phyloP scores from a whole-genome alignment of 208 protist species.

The Lotmaria passim region DNA sequence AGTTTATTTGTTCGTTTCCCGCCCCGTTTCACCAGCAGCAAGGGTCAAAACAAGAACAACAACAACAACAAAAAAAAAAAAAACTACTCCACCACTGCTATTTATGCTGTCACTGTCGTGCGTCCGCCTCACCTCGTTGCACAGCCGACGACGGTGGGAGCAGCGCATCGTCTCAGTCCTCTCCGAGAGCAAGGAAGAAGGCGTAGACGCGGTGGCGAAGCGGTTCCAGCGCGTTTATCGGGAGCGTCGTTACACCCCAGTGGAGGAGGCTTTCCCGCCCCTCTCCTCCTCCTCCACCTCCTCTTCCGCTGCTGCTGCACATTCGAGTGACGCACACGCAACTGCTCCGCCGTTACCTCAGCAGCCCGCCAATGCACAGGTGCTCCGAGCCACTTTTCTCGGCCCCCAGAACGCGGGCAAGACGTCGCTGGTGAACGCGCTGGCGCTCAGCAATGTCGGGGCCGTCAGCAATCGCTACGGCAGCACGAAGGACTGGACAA shows the following conservation, averaged over 20 bases:
- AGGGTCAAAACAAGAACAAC: neutral
- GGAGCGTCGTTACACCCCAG: constrained; percentile 80
- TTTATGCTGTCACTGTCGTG: constrained; percentile 29
- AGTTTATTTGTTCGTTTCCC: too few relatives aligned
- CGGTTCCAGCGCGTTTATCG: constrained; percentile 88
- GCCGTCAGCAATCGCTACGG: constrained; percentile 85
- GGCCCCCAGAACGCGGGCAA: constrained; percentile 90
- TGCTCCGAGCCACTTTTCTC: constrained; percentile 69
- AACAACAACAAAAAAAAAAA: neutral
- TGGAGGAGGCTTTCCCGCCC: constrained; percentile 84
- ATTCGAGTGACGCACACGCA: too few relatives aligned
- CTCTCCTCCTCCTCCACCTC: constrained; percentile 30
- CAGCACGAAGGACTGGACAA: constrained; percentile 82
- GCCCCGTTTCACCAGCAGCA: too few relatives aligned
- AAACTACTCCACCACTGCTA: neutral
- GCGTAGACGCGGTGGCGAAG: constrained; percentile 65
- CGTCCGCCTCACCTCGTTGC: constrained; percentile 40
- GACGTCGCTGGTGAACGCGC: constrained; percentile 88
- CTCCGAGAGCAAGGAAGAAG: constrained; percentile 56
- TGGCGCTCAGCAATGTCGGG: constrained; percentile 82
- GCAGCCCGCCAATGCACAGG: constrained; percentile 50
- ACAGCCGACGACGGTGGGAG: constrained; percentile 86
- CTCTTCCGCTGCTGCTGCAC: constrained; percentile 5
- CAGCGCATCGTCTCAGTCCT: constrained; percentile 83
- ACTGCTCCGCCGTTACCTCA: neutral